Percentiles rank a stretch among this genome's conserved stretches.
These are phyloP conservation scores for Apium graveolens DNA, from an alignment of 129 eudicot species.

Conservation along the genomic window DNA sequence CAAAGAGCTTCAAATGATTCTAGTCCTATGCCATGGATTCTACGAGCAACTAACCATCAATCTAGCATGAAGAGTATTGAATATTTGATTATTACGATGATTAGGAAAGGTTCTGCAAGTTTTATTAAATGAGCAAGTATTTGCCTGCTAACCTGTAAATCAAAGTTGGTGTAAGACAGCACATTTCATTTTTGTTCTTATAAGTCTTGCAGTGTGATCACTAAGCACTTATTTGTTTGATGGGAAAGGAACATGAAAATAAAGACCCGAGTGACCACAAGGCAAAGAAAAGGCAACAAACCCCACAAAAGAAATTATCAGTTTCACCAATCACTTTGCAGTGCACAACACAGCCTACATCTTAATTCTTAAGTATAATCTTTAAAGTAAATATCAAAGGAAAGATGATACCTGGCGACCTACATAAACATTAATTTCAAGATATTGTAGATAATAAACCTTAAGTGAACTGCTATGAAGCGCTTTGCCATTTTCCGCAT, in stretches of 20 bases:
- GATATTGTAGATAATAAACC: slow-evolving; percentile 29
- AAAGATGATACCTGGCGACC: not conserved
- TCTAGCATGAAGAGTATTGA: not conserved
- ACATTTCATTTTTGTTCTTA: not conserved
- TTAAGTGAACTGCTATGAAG: slow-evolving; percentile 88
- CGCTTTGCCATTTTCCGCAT: slow-evolving; percentile 83
- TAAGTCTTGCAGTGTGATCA: not conserved
- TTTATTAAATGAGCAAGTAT: not conserved
- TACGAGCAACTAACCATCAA: not conserved
- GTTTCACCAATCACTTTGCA: not conserved
- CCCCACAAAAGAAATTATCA: not conserved
- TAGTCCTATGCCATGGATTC: not conserved
- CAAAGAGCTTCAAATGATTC: not conserved
- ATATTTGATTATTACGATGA: not conserved
- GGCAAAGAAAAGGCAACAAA: not conserved
- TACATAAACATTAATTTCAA: not conserved
- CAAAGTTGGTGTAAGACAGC: not conserved
- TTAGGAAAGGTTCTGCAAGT: not conserved
- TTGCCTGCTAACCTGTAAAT: not conserved
- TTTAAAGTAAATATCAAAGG: not conserved
- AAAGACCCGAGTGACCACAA: not conserved
- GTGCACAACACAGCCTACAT: not conserved
- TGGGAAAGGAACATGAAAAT: not conserved
- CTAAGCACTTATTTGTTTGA: not conserved
- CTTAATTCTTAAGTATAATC: not conserved